A percentile compares a stretch with the other conserved stretches of the same genome.
phyloP scores from a whole-genome alignment of 2,329 filamentous ascomycete species.

The Cercospora brassicicola region DNA sequence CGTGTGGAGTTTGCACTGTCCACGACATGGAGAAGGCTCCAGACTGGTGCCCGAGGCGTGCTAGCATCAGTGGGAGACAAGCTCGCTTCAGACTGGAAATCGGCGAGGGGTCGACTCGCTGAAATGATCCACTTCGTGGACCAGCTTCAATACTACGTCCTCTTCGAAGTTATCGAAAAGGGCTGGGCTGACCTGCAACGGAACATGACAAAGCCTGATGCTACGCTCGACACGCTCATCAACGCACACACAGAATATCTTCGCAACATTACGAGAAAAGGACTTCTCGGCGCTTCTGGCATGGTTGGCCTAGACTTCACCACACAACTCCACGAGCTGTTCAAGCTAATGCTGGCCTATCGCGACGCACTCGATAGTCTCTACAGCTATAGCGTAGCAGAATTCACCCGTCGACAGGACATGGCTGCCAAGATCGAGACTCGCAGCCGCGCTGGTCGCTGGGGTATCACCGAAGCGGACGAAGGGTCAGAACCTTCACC shows the following conservation, averaged over 20 bases:
- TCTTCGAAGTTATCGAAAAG: constrained; percentile 97
- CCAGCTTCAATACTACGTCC: constrained; percentile 96
- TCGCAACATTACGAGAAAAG: constrained; percentile 92
- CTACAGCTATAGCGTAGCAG: constrained; percentile 91
- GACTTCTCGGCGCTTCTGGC: constrained; percentile 70
- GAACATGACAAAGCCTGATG: constrained; percentile 72
- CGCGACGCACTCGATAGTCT: constrained; percentile 90
- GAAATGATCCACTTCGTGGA: constrained; percentile 99
- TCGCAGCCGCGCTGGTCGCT: constrained; percentile 63
- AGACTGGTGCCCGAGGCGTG: constrained; percentile 92
- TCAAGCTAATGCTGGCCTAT: constrained; percentile 91
- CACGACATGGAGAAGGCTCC: constrained; percentile 90
- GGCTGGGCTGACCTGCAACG: constrained; percentile 89
- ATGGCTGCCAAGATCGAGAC: constrained; percentile 70
- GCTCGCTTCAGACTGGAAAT: constrained; percentile 71
- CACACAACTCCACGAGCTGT: constrained; percentile 83
- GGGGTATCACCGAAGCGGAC: constrained; percentile 61
- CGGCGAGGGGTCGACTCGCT: constrained; percentile 79
- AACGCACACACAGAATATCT: constrained; percentile 87
- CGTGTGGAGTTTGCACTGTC: constrained; percentile 91
- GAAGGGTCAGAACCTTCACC: constrained; percentile 40
- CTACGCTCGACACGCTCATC: constrained; percentile 93
- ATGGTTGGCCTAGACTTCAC: constrained; percentile 66
- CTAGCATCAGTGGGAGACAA: constrained; percentile 73
- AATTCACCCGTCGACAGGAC: constrained; percentile 91